Percentiles rank a stretch among this genome's conserved stretches.
phyloP scores from a whole-genome alignment of 257 asterid genomes.

The Plectranthus barbatus region DNA sequence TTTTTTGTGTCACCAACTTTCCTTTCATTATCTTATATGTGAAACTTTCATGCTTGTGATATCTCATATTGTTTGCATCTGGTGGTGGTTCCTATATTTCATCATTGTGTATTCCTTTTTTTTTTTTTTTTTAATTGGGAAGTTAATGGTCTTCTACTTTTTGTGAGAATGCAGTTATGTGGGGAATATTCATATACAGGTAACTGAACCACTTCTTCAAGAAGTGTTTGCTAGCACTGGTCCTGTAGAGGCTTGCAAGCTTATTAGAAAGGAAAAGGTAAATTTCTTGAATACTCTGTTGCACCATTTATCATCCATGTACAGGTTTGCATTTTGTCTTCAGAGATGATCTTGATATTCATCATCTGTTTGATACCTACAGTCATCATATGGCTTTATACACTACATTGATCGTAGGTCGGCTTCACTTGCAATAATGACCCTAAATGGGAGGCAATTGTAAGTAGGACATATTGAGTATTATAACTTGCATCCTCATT shows the following conservation, averaged over 20 bases:
- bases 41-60: constrained; percentile 8
- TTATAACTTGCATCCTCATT: neutral
- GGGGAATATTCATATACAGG: constrained; percentile 78
- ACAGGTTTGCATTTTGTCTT: neutral
- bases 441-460: constrained; percentile 59
- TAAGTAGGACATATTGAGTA: constrained; percentile 30
- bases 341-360: constrained; percentile 9
- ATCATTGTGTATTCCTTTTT: constrained; percentile 12
- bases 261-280: constrained; percentile 85
- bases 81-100: constrained; percentile 16
- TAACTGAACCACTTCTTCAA: constrained; percentile 83
- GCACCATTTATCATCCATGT: neutral
- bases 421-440: constrained; percentile 47
- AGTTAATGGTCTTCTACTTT: constrained; percentile 19
- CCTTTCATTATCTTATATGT: neutral
- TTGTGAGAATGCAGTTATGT: constrained; percentile 80
- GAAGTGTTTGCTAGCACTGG: constrained; percentile 88
- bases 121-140: no score
- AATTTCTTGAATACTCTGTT: neutral
- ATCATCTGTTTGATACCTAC: constrained; percentile 18
- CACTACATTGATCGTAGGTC: constrained; percentile 59
- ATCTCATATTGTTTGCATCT: constrained; percentile 10
- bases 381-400: constrained; percentile 65
- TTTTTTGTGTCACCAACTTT: constrained; percentile 9
- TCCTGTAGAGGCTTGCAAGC: constrained; percentile 83